A percentile compares a stretch with the other conserved stretches of the same genome.
Conservation (phyloP, 106 monocot species). For the Xerophyta viscosa region DNA sequence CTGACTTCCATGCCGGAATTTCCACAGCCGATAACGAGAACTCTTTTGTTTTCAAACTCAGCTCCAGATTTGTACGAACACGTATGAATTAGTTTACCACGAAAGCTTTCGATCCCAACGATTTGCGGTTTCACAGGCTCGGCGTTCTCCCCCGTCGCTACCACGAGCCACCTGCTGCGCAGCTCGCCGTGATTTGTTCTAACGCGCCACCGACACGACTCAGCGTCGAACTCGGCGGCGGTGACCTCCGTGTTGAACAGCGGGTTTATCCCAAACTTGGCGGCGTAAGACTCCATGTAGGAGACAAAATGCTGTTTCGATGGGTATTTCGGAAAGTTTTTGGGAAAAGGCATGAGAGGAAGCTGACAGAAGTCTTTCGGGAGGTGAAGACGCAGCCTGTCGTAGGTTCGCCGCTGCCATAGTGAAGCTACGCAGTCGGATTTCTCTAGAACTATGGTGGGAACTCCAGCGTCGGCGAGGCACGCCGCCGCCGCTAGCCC, state of each 20-base stretch:
- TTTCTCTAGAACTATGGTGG: constrained; percentile 63
- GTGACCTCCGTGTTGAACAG: constrained; percentile 38
- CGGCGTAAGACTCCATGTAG: constrained; percentile 66
- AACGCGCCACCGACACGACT: constrained; percentile 37
- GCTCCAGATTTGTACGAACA: constrained; percentile 52
- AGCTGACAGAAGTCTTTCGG: constrained; percentile 87
- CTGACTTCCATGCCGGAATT: constrained; percentile 96
- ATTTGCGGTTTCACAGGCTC: constrained; percentile 55
- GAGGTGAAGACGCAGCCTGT: constrained; percentile 79
- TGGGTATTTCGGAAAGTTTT: constrained; percentile 76
- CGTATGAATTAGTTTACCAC: constrained; percentile 55
- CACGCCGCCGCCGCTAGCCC: constrained; percentile 89
- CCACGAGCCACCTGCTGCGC: constrained; percentile 63
- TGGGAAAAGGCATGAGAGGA: constrained; percentile 58
- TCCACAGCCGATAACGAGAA: constrained; percentile 82
- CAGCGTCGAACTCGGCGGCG: constrained; percentile 38
- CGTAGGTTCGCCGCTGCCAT: constrained; percentile 76
- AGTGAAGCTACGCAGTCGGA: constrained; percentile 66
- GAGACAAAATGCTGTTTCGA: constrained; percentile 77
- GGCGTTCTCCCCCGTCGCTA: constrained; percentile 92
- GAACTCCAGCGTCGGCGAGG: constrained; percentile 48
- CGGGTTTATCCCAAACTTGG: constrained; percentile 34
- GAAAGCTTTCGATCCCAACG: constrained; percentile 34
- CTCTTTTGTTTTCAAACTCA: constrained; percentile 48
- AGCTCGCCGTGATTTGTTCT: constrained; percentile 26